Conservation (phyloP, 2,329 filamentous ascomycete genomes). For the Chalara sp. region DNA sequence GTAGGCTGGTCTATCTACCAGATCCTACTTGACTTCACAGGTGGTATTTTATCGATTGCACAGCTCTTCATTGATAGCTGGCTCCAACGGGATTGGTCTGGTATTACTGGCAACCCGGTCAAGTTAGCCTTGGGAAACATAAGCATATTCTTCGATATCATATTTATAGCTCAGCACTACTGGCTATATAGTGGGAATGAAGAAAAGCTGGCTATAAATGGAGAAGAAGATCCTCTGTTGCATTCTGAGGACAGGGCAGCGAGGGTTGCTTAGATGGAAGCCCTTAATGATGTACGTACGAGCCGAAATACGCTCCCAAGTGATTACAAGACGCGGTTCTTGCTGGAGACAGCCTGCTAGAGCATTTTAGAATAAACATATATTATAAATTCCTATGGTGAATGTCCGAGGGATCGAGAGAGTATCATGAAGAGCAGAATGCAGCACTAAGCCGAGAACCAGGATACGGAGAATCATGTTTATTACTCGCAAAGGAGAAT, state of each 20-base stretch:
- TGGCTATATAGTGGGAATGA: constrained; percentile 54
- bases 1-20: constrained; percentile 80
- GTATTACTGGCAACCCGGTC: constrained; percentile 83
- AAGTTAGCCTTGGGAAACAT: constrained; percentile 85
- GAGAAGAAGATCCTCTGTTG: constrained; percentile 14
- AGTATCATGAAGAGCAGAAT: no score
- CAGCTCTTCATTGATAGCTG: constrained; percentile 84
- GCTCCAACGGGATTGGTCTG: constrained; percentile 80
- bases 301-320: no score
- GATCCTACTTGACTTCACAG: constrained; percentile 76
- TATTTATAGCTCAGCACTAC: constrained; percentile 89
- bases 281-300: no score
- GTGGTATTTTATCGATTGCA: constrained; percentile 72
- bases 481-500: no score
- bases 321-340: no score
- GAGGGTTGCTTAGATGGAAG: no score
- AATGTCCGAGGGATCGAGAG: no score
- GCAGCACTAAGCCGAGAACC: no score
- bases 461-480: no score
- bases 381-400: no score
- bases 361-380: no score
- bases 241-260: not conserved
- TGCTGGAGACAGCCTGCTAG: no score
- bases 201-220: constrained; percentile 9
- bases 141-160: constrained; percentile 74